Evolutionary conservation across 305 asterid genomes (phyloP), one percentile per base, ranked within the genome.

Genomic region (Rubia balearica): DNA sequence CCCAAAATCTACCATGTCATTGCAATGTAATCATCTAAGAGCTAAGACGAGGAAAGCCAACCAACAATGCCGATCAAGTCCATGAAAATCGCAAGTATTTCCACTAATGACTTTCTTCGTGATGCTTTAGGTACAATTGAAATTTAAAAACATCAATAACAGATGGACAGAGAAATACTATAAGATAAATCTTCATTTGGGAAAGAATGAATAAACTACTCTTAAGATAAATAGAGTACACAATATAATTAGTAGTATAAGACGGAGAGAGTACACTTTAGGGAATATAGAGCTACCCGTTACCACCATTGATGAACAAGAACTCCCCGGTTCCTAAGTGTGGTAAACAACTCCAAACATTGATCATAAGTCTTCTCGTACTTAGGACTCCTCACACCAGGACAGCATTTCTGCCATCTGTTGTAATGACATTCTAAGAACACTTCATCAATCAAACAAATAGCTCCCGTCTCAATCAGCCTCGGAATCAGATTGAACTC

Each of bases 301-400:
- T 80, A 92, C 95, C 96, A 92, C 98, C 97, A 90, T 65, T 93
- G 98, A 81, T 94, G 98, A 71, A 94, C 98, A 69, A 91, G 88
- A 75, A 94, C 97, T 81, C 98, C 97, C 74, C 92, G 86, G 43
- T 86, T 72, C 61, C 98, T 82, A 30, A 93, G 87, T 66, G 96
- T 85, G 59, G 87, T 80, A 66, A 91, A 87, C 84, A 94, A 83
- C 53, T 91, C 80, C 90, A 94, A 71, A 76, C 98, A 94, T 84
- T 94, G 96, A 40, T 85, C 91, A 67, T 91, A 94, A 10, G 97
- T 94, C 79, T 85, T 91, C 76, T 80, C 73, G 76, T 94, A 91
- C 85, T 91, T 94, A 1, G 83, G 46, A 24, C 87, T 75, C 82
- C 98, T 91, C 87, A 86, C 96, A 6, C 97, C 98, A 0, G 98